Evolutionary conservation across 371 early-diverging fungal species (phyloP).

Genomic region (Mycotypha africana): DNA sequence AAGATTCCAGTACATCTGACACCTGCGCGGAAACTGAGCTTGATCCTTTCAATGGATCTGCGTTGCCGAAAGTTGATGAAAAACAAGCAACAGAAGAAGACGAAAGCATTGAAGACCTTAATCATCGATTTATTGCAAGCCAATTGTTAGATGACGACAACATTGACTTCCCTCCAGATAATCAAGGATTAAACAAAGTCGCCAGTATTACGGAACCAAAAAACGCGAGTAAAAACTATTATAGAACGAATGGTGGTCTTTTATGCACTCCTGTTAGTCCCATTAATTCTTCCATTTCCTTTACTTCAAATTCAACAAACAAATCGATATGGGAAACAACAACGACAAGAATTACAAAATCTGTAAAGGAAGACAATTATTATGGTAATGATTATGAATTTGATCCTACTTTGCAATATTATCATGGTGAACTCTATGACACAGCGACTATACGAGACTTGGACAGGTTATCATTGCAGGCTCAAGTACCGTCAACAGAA

Average conservation of each 20-base stretch:
- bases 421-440: constrained; percentile 34
- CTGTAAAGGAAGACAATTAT: no score
- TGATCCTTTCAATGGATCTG: neutral
- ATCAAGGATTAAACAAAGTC: no score
- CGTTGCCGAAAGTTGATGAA: neutral
- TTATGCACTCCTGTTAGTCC: no score
- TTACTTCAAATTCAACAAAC: neutral
- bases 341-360: neutral
- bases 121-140: constrained; percentile 13
- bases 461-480: constrained; percentile 21
- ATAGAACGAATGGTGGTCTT: no score
- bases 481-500: constrained; percentile 29
- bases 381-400: constrained; percentile 31
- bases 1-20: no score
- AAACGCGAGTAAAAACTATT: no score
- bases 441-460: constrained; percentile 32
- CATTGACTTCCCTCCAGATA: neutral
- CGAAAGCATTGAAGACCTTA: neutral
- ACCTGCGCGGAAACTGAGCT: no score
- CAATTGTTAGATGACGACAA: constrained; percentile 6
- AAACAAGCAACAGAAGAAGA: neutral
- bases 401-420: constrained; percentile 43
- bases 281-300: no score
- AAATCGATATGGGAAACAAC: neutral
- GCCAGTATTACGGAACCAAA: no score